These are phyloP conservation scores for Ajuga reptans DNA, from an alignment of 305 asterid genomes.

Conservation along the genomic window DNA sequence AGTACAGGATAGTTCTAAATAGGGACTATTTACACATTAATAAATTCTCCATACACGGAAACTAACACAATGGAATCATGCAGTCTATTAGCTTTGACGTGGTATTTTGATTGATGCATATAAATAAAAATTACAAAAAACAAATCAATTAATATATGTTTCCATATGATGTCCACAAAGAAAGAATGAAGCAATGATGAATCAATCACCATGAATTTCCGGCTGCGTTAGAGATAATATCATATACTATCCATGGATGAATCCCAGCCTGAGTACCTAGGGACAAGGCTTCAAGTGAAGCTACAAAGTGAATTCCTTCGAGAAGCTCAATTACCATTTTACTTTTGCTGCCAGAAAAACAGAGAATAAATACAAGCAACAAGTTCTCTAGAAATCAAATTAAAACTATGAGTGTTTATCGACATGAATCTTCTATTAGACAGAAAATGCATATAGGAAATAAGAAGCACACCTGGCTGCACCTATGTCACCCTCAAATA, in stretches of 20 bases:
- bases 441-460: slow-evolving; percentile 4
- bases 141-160: neutral
- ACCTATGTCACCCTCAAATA: slow-evolving; percentile 69
- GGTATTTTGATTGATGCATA: neutral
- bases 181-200: slow-evolving; percentile 19
- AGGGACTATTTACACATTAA: neutral
- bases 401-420: slow-evolving; percentile 8
- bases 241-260: slow-evolving; percentile 84
- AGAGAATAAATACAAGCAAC: slow-evolving; percentile 14
- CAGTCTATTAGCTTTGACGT: neutral
- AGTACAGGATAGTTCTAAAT: neutral
- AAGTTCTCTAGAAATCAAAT: slow-evolving; percentile 6
- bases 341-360: slow-evolving; percentile 55
- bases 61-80: neutral
- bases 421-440: slow-evolving; percentile 14
- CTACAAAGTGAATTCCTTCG: slow-evolving; percentile 87
- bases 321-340: slow-evolving; percentile 89
- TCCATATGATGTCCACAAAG: neutral
- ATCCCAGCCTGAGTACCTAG: slow-evolving; percentile 83
- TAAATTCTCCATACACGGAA: neutral
- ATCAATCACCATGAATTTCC: slow-evolving; percentile 80
- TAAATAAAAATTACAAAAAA: neutral
- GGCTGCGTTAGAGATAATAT: slow-evolving; percentile 91
- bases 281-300: slow-evolving; percentile 86
- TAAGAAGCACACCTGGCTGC: slow-evolving; percentile 71